These are phyloP conservation scores for Obba rivulosa DNA, from an alignment of 768 basidiomycete genomes.

Conservation along the genomic window DNA sequence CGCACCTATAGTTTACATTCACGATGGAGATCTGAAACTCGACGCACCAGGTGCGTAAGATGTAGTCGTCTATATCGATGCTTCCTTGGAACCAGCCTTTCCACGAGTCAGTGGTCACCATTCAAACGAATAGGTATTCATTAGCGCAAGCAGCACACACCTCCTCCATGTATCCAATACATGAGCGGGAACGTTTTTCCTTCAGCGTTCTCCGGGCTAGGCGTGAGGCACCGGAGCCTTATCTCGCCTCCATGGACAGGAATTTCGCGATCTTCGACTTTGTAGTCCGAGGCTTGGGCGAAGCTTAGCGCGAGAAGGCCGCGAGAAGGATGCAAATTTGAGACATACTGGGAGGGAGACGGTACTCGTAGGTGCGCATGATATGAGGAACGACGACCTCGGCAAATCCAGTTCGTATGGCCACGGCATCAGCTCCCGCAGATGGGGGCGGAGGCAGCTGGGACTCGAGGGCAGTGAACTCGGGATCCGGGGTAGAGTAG, in stretches of 20 bases:
- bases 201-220: neutral
- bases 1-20: constrained; percentile 12
- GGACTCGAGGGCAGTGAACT: too few species aligned
- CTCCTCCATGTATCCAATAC: constrained; percentile 11
- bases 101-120: neutral
- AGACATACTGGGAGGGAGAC: too few species aligned
- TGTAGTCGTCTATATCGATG: constrained; percentile 16
- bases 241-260: constrained; percentile 3
- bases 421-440: too few species aligned
- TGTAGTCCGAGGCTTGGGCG: neutral
- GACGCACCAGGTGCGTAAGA: constrained; percentile 13
- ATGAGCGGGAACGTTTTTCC: constrained; percentile 6
- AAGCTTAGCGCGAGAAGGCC: too few species aligned
- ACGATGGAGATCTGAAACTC: constrained; percentile 15
- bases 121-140: neutral
- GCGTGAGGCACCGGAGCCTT: neutral
- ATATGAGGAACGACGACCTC: too few species aligned
- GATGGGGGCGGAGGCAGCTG: too few species aligned
- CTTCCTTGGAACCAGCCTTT: constrained; percentile 7
- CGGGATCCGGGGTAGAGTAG: too few species aligned
- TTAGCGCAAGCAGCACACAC: neutral
- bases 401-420: too few species aligned
- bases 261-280: constrained; percentile 1
- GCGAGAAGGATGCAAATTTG: too few species aligned
- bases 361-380: too few species aligned